Evolutionary conservation across 1,284 basidiomycete genomes (phyloP).

Genomic region (Ganoderma resinaceum): DNA sequence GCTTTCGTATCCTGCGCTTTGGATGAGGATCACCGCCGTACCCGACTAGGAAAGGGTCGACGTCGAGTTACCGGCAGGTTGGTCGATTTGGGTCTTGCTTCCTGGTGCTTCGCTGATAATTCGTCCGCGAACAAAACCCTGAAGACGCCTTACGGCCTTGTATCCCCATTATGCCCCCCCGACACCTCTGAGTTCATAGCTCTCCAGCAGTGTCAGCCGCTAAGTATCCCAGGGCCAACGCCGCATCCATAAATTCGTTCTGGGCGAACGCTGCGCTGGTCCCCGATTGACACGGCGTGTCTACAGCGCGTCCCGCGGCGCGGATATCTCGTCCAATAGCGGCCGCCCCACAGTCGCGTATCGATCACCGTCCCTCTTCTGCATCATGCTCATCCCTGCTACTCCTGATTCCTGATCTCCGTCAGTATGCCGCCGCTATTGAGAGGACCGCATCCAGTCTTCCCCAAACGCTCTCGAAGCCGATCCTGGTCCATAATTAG

Average conservation of each 20-base stretch:
- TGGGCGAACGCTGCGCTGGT: background rate
- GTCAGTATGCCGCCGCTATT: background rate
- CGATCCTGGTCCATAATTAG: background rate
- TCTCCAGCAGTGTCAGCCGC: background rate
- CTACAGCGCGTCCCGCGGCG: background rate
- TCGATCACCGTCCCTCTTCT: background rate
- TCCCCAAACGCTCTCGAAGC: background rate
- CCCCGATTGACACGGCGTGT: background rate
- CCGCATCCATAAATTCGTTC: background rate
- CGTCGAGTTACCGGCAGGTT: background rate
- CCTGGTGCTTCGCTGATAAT: background rate
- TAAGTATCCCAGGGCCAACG: background rate
- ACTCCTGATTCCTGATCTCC: background rate
- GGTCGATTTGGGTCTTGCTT: background rate
- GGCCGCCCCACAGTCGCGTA: background rate
- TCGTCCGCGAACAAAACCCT: background rate
- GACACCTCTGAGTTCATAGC: background rate
- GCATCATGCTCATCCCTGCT: background rate
- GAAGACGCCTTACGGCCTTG: background rate
- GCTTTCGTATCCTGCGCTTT: background rate
- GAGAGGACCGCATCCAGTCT: background rate
- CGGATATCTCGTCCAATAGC: background rate
- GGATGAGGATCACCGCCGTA: background rate
- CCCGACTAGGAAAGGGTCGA: background rate
- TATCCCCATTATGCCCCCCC: background rate